phyloP scores from a whole-genome alignment of 1,284 basidiomycete genomes.

The Pyrrhoderma noxium region DNA sequence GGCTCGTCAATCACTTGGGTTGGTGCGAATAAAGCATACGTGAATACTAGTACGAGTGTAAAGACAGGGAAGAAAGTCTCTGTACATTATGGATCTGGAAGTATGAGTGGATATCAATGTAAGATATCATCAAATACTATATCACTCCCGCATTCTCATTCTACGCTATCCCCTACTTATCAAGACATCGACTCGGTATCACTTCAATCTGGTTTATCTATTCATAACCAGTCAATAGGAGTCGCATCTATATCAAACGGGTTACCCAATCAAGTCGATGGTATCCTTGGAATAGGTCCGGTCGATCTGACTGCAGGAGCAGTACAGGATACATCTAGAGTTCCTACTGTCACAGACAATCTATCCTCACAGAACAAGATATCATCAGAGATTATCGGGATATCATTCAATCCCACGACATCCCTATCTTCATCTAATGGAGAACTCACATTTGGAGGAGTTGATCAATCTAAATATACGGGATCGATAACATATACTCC shows the following conservation, averaged over 20 bases:
- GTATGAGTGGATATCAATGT: constrained; percentile 12
- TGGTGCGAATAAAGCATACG: constrained; percentile 20
- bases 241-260: constrained; percentile 31
- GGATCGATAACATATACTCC: constrained; percentile 13
- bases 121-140: background rate
- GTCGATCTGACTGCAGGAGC: constrained; percentile 23
- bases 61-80: constrained; percentile 16
- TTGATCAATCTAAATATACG: constrained; percentile 21
- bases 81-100: constrained; percentile 12
- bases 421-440: constrained; percentile 16
- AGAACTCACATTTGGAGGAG: constrained; percentile 22
- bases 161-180: background rate
- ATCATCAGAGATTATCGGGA: constrained; percentile 19
- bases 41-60: constrained; percentile 8
- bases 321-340: constrained; percentile 9
- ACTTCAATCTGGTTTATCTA: constrained; percentile 22
- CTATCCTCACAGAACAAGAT: constrained; percentile 20
- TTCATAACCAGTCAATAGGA: constrained; percentile 35
- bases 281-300: constrained; percentile 35
- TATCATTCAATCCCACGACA: constrained; percentile 21
- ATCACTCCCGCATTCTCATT: constrained; percentile 4
- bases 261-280: constrained; percentile 32
- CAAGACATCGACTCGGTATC: constrained; percentile 25
- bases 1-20: constrained; percentile 24
- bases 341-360: constrained; percentile 25